Evolutionary conservation across 2,329 filamentous ascomycete species (phyloP).

Genomic region (Alternaria sp.): DNA sequence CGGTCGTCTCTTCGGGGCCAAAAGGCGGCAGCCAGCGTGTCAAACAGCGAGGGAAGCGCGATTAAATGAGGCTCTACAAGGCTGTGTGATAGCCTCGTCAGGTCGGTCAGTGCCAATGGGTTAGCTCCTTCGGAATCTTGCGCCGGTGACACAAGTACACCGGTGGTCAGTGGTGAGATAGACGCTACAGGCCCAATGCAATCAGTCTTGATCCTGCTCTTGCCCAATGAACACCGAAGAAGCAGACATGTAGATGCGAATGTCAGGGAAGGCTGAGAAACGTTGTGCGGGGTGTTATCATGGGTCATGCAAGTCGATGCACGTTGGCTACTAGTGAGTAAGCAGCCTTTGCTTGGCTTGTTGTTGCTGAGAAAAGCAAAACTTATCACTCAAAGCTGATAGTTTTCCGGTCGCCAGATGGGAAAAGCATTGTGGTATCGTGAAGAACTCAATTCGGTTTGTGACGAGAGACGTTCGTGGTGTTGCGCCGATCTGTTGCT

Average conservation of each 20-base stretch:
- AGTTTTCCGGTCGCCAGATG: background rate
- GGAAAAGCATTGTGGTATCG: background rate
- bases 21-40: background rate
- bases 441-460: background rate
- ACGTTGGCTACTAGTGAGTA: constrained; percentile 2
- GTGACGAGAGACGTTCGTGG: constrained; percentile 2
- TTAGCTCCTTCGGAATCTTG: constrained; percentile 3
- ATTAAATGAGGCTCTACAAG: constrained; percentile 1
- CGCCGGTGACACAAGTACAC: background rate
- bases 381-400: no score
- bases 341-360: constrained; percentile 1
- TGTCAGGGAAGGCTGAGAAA: constrained; percentile 5
- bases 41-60: background rate
- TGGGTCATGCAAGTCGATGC: constrained; percentile 3
- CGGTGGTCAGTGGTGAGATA: constrained; percentile 6
- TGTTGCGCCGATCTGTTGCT: constrained; percentile 4
- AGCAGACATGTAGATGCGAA: background rate
- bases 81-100: constrained; percentile 5
- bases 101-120: constrained; percentile 16
- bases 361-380: background rate
- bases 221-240: background rate
- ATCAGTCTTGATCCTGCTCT: background rate
- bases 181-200: background rate
- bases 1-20: background rate
- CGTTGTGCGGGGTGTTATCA: background rate